Evolutionary conservation across 768 basidiomycete genomes (phyloP).

Genomic region (Russula sp.): DNA sequence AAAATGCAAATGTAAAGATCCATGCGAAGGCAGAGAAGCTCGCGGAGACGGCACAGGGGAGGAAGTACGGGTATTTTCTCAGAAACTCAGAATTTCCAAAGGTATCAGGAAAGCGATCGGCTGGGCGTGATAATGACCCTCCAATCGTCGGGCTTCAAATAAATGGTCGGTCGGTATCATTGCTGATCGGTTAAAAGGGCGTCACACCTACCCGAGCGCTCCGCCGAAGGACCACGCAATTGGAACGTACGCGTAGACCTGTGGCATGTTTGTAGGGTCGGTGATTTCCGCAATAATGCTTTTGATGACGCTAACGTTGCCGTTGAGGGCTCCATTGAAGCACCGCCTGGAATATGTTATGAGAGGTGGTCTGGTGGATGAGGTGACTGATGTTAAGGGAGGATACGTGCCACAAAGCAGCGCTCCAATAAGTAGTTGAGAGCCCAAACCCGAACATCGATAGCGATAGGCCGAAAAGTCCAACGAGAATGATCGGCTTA

Average conservation of each 20-base stretch:
- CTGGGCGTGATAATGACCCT: slow-evolving; percentile 61
- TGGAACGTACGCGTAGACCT: slow-evolving; percentile 68
- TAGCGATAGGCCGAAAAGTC: slow-evolving; percentile 58
- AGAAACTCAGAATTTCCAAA: slow-evolving; percentile 63
- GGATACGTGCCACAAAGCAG: slow-evolving; percentile 46
- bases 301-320: slow-evolving; percentile 68
- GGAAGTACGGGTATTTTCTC: slow-evolving; percentile 68
- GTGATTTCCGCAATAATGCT: slow-evolving; percentile 74
- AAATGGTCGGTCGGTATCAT: slow-evolving; percentile 13
- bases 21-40: slow-evolving; percentile 55
- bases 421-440: slow-evolving; percentile 63
- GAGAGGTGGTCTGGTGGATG: neutral
- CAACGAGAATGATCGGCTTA: slow-evolving; percentile 68
- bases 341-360: slow-evolving; percentile 46
- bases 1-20: slow-evolving; percentile 49
- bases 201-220: slow-evolving; percentile 45
- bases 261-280: slow-evolving; percentile 64
- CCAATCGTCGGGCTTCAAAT: slow-evolving; percentile 60
- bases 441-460: slow-evolving; percentile 80
- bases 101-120: slow-evolving; percentile 58
- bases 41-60: slow-evolving; percentile 66
- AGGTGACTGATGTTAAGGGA: neutral
- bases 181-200: neutral
- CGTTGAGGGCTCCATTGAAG: slow-evolving; percentile 70
- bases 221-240: slow-evolving; percentile 47